Evolutionary conservation across 495 filamentous ascomycete genomes (phyloP).

Genomic region (Aspergillus homomorphus): DNA sequence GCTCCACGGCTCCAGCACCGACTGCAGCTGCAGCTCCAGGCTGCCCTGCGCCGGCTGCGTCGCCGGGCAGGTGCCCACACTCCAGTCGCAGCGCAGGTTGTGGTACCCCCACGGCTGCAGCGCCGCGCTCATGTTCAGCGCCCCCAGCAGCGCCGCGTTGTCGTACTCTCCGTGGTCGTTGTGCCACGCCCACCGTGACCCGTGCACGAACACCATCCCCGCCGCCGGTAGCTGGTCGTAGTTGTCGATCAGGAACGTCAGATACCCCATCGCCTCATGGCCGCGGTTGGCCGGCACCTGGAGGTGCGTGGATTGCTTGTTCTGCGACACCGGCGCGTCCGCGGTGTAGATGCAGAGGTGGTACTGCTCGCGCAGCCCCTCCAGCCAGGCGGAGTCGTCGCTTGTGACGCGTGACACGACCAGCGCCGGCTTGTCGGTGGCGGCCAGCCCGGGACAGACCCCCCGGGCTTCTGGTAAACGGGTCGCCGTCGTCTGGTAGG

Average conservation of each 20-base stretch:
- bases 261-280: conserved; percentile 65
- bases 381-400: conserved; percentile 40
- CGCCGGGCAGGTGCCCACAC: conserved; percentile 34
- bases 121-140: conserved; percentile 32
- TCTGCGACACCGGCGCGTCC: conserved; percentile 40
- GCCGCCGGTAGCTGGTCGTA: conserved; percentile 55
- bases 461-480: conserved; percentile 28
- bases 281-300: conserved; percentile 63
- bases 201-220: conserved; percentile 45
- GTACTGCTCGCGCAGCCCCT: conserved; percentile 29
- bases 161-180: conserved; percentile 43
- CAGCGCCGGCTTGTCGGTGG: conserved; percentile 35
- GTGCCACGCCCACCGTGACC: conserved; percentile 44
- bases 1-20: conserved; percentile 36
- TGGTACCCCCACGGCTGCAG: conserved; percentile 37
- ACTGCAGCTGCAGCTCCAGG: conserved; percentile 38
- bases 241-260: conserved; percentile 65
- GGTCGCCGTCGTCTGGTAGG: conserved; percentile 32
- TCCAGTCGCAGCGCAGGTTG: conserved; percentile 49
- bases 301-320: conserved; percentile 30
- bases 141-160: conserved; percentile 35
- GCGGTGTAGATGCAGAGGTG: conserved; percentile 53
- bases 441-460: conserved; percentile 32
- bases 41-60: conserved; percentile 34
- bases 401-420: conserved; percentile 34